Evolutionary conservation across 164 flowering plant species (phyloP).

Genomic region (Berberis vulgaris): DNA sequence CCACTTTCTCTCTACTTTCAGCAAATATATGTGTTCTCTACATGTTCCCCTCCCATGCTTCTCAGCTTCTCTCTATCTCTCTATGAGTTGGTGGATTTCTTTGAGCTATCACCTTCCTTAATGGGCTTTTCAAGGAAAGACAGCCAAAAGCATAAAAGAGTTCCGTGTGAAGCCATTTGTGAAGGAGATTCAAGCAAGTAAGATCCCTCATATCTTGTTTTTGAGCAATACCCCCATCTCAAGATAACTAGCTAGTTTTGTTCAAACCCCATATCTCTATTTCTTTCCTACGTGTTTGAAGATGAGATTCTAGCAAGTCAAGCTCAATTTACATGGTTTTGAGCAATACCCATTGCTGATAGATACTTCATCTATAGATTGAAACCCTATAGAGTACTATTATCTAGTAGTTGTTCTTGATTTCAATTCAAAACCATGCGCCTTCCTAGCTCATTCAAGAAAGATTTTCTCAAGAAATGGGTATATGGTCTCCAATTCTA

Average conservation of each 20-base stretch:
- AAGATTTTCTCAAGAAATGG: conserved; percentile 18
- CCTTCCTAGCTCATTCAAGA: conserved; percentile 12
- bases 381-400: too few relatives aligned
- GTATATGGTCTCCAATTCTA: conserved; percentile 11
- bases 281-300: too few relatives aligned
- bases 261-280: too few relatives aligned
- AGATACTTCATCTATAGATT: too few relatives aligned
- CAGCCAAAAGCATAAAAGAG: neutral
- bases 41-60: conserved; percentile 14
- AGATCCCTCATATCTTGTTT: neutral
- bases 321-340: neutral
- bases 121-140: conserved; percentile 1
- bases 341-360: conserved; percentile 6
- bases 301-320: neutral
- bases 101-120: conserved; percentile 8
- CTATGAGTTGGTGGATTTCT: conserved; percentile 6
- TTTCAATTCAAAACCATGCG: conserved; percentile 8
- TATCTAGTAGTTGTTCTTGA: too few relatives aligned
- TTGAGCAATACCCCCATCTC: neutral
- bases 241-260: too few relatives aligned
- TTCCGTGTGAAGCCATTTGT: neutral
- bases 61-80: conserved; percentile 16
- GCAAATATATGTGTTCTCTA: conserved; percentile 32
- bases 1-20: conserved; percentile 41
- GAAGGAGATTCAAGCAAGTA: neutral